Percentiles rank a stretch among this genome's conserved stretches.
Conservation (phyloP, 805 yeast species). For the Metschnikowia cubensis region DNA sequence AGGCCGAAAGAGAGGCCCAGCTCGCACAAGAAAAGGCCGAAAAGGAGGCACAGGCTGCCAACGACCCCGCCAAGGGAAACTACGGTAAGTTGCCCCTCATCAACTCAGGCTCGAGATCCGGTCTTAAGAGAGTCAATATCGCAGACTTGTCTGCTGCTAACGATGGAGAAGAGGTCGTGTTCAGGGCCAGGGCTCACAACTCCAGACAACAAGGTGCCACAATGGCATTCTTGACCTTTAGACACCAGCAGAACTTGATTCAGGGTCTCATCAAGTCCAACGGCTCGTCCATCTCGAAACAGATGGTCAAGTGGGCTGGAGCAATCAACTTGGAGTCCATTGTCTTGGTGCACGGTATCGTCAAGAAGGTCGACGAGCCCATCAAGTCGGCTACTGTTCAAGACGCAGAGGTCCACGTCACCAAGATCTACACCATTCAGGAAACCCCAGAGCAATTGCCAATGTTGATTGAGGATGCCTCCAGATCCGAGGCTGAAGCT, state of each 20-base stretch:
- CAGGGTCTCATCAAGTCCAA: constrained; percentile 65
- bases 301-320: constrained; percentile 95
- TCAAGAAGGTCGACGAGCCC: constrained; percentile 78
- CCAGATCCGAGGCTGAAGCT: constrained; percentile 91
- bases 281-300: constrained; percentile 63
- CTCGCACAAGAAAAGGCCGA: constrained; percentile 83
- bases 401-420: constrained; percentile 79
- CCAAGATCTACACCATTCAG: constrained; percentile 69
- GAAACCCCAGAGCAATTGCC: constrained; percentile 94
- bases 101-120: constrained; percentile 72
- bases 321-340: constrained; percentile 83
- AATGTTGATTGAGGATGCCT: constrained; percentile 91
- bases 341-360: constrained; percentile 84
- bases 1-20: constrained; percentile 88
- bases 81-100: constrained; percentile 88
- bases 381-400: constrained; percentile 89
- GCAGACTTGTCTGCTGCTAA: constrained; percentile 51
- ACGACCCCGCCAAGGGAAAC: constrained; percentile 80
- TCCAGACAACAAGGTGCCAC: constrained; percentile 96
- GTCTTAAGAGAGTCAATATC: constrained; percentile 58
- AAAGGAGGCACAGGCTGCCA: constrained; percentile 62
- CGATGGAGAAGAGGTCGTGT: constrained; percentile 73
- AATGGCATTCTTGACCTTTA: constrained; percentile 81
- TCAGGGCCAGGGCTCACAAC: constrained; percentile 93
- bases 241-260: constrained; percentile 93